Conservation (phyloP, 1,284 basidiomycete species). For the Cerioporus squamosus region DNA sequence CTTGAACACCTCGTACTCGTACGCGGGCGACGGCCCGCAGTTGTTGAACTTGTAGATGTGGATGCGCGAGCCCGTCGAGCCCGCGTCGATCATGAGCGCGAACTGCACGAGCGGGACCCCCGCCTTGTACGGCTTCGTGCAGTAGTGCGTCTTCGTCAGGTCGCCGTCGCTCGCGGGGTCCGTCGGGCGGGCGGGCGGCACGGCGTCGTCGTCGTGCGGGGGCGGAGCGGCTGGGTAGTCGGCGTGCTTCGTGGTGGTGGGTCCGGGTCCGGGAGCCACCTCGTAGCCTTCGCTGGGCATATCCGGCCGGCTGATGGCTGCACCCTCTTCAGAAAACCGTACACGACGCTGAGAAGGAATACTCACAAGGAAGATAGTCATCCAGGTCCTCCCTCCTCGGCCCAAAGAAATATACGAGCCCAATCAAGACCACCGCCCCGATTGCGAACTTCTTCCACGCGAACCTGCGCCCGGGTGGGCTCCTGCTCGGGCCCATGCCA, state of each 20-base stretch:
- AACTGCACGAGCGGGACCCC: slow-evolving; percentile 78
- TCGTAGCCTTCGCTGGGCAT: slow-evolving; percentile 13
- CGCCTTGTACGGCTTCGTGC: slow-evolving; percentile 57
- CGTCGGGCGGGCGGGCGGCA: slow-evolving; percentile 37
- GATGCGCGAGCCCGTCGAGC: slow-evolving; percentile 95
- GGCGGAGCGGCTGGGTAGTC: slow-evolving; percentile 1
- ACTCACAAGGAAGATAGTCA: slow-evolving; percentile 35
- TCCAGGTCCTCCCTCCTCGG: slow-evolving; percentile 47
- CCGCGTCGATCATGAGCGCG: slow-evolving; percentile 97
- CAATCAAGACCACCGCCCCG: slow-evolving; percentile 56
- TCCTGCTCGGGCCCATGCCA: slow-evolving; percentile 55
- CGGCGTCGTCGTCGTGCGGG: slow-evolving; percentile 30
- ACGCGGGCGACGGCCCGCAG: slow-evolving; percentile 77
- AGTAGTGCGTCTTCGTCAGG: slow-evolving; percentile 67
- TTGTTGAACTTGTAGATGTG: slow-evolving; percentile 99
- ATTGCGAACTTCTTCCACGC: slow-evolving; percentile 72
- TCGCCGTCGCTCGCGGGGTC: slow-evolving; percentile 70
- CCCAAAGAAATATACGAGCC: slow-evolving; percentile 66
- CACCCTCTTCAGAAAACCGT: slow-evolving; percentile 2
- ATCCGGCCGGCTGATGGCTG: slow-evolving; percentile 27
- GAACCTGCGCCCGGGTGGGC: slow-evolving; percentile 36
- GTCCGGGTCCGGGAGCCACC: slow-evolving; percentile 5
- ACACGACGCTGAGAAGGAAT: neutral
- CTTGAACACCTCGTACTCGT: slow-evolving; percentile 95
- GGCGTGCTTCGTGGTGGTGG: slow-evolving; percentile 11